phyloP scores from a whole-genome alignment of 148 eudicot species.

The Nyssa sinensis region DNA sequence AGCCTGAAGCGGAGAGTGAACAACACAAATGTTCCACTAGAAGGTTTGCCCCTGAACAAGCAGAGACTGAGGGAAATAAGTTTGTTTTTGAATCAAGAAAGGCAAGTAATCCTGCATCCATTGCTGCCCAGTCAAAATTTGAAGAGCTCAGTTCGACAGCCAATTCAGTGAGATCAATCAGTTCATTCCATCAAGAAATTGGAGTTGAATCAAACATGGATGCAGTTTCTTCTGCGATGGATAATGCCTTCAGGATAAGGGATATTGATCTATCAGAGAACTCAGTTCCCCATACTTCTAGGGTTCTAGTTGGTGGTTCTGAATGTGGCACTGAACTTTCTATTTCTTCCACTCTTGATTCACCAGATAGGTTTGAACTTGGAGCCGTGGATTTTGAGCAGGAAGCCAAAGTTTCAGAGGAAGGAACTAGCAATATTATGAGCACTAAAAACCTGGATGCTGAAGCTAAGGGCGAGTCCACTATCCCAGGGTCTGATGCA shows the following conservation, averaged over 20 bases:
- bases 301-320: slow-evolving; percentile 50
- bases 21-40: slow-evolving; percentile 36
- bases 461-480: slow-evolving; percentile 32
- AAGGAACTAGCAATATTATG: slow-evolving; percentile 18
- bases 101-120: slow-evolving; percentile 63
- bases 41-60: slow-evolving; percentile 48
- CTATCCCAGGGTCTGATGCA: slow-evolving; percentile 20
- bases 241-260: slow-evolving; percentile 25
- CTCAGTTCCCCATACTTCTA: slow-evolving; percentile 29
- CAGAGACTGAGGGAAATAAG: slow-evolving; percentile 65
- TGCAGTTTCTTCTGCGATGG: slow-evolving; percentile 32
- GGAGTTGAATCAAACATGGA: slow-evolving; percentile 37
- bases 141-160: slow-evolving; percentile 52
- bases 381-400: slow-evolving; percentile 39
- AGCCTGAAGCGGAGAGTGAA: slow-evolving; percentile 39
- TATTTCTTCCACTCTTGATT: slow-evolving; percentile 83
- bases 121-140: slow-evolving; percentile 73
- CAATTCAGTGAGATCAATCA: slow-evolving; percentile 33
- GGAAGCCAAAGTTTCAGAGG: slow-evolving; percentile 28
- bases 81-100: slow-evolving; percentile 48
- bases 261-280: slow-evolving; percentile 33
- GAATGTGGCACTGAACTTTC: no score
- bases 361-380: slow-evolving; percentile 64
- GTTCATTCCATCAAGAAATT: slow-evolving; percentile 25
- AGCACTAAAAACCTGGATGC: slow-evolving; percentile 14